Evolutionary conservation across 1,139 yeast species (phyloP).

Genomic region (Zygoascus sp.): DNA sequence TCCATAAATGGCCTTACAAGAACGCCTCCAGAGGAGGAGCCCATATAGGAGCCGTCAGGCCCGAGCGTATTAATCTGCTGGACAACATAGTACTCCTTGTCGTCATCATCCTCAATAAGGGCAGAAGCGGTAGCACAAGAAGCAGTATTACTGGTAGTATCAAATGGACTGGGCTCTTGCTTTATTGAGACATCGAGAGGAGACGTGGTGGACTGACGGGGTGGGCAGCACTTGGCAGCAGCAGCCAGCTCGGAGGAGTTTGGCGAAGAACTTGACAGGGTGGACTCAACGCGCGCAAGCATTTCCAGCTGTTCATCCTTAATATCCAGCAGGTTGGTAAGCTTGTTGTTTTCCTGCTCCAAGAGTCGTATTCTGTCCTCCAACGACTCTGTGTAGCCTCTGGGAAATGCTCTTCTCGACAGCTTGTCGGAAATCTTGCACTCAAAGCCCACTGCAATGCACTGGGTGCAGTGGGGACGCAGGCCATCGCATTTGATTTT

Average conservation of each 20-base stretch:
- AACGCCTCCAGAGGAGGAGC: slow-evolving; percentile 34
- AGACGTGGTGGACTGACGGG: too few species aligned
- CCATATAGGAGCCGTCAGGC: slow-evolving; percentile 31
- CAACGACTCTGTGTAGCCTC: slow-evolving; percentile 71
- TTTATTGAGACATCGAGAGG: not conserved
- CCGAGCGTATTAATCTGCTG: slow-evolving; percentile 29
- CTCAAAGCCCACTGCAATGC: slow-evolving; percentile 63
- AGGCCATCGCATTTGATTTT: slow-evolving; percentile 71
- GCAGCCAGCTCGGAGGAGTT: not conserved
- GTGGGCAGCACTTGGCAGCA: not conserved
- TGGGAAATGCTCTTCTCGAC: slow-evolving; percentile 64
- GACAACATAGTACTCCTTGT: slow-evolving; percentile 28
- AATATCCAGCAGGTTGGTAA: slow-evolving; percentile 51
- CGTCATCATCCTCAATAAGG: slow-evolving; percentile 20
- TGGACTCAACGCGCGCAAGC: slow-evolving; percentile 31
- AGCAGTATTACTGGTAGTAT: too few species aligned
- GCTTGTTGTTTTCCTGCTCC: slow-evolving; percentile 52
- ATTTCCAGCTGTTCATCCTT: slow-evolving; percentile 56
- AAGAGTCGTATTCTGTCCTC: slow-evolving; percentile 58
- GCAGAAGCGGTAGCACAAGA: not conserved
- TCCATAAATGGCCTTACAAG: slow-evolving; percentile 30
- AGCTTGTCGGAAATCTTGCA: slow-evolving; percentile 71
- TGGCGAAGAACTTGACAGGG: not conserved
- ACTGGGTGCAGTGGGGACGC: slow-evolving; percentile 57
- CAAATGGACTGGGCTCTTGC: not conserved